Base-by-base conservation (phyloP, 768 basidiomycete species). In the Sporobolomyces roseus region DNA sequence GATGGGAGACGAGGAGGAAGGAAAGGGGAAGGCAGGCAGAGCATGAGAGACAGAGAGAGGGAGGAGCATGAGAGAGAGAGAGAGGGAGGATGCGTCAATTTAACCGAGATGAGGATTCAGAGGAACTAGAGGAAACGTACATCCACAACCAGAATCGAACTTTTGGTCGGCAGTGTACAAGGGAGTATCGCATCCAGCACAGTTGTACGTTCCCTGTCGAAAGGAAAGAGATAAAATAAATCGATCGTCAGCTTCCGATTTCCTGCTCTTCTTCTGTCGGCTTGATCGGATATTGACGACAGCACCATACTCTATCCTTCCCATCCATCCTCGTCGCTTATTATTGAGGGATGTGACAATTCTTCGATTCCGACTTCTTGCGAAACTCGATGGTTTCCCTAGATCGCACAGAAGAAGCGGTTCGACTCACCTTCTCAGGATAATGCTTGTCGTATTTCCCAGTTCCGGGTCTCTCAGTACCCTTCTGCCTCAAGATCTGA, bases 111-210 rank as follows among this genome's bases (percentile, higher is more conserved):
- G 19, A 32, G 50, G 25, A 51, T 8, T 21, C 10, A 10, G 7
- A 13, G 21, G 19, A 12, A 29, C 27, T 29, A 29, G 27, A 6
- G 6, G 7, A 27, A 25, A 48, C 70, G 25, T 19, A 66, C 74
- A 76, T 10, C 75, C 75, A 30, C 75, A 76, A 13, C 75, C 75
- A 5, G 66, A 69, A 50, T 71, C 61, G 66, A 76, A 76, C 66
- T 75, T 76, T 23, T 55, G 64, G 55, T 76, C 74, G 25, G 74
- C 72, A 13, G 72, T 74, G 70, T 76, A 76, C 17, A 76, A 67
- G 16, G 75, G 74, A 3, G 64, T 56, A 8, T 54, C 63, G 55
- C 75, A 76, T 9, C 75, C 74, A 1, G 71, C 74, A 54, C 73
- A 75, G 32, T 65, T 65, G 68, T 70, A 73, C 27, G 71, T 72